phyloP scores from a whole-genome alignment of 352 stramenopile genomes.

The Bremia lactucae region DNA sequence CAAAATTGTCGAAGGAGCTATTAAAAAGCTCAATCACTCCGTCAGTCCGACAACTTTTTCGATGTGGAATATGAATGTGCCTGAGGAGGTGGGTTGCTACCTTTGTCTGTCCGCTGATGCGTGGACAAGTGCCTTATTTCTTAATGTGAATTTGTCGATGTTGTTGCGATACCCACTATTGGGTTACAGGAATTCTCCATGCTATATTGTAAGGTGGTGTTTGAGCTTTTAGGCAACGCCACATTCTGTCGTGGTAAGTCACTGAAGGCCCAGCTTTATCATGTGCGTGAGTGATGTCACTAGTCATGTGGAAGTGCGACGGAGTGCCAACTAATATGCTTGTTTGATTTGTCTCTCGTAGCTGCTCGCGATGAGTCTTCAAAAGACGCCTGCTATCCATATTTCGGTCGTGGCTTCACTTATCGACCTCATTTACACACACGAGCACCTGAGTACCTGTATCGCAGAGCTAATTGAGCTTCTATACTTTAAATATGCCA shows the following conservation, averaged over 20 bases:
- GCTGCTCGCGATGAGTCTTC: slow-evolving; percentile 48
- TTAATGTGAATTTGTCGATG: neutral
- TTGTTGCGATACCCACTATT: neutral
- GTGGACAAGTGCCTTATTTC: neutral
- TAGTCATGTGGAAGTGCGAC: neutral
- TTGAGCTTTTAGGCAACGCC: slow-evolving; percentile 55
- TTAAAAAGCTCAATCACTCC: slow-evolving; percentile 49
- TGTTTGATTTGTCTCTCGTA: slow-evolving; percentile 8
- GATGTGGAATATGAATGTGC: slow-evolving; percentile 73
- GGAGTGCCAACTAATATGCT: neutral
- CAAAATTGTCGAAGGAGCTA: slow-evolving; percentile 48
- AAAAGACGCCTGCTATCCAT: slow-evolving; percentile 53
- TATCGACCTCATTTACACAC: slow-evolving; percentile 62
- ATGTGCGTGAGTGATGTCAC: slow-evolving; percentile 22
- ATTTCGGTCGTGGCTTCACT: slow-evolving; percentile 60
- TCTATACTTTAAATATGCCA: slow-evolving; percentile 50
- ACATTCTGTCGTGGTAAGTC: slow-evolving; percentile 47
- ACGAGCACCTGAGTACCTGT: slow-evolving; percentile 50
- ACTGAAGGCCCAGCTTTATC: slow-evolving; percentile 56
- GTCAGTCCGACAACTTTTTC: slow-evolving; percentile 50
- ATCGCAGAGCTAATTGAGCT: slow-evolving; percentile 56
- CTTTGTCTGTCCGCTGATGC: too few relatives aligned
- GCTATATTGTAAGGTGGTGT: slow-evolving; percentile 59
- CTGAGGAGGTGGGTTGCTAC: slow-evolving; percentile 40
- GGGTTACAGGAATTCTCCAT: slow-evolving; percentile 53